These are phyloP conservation scores for Salix exigua DNA, from an alignment of 345 rosid genomes.

Conservation along the genomic window DNA sequence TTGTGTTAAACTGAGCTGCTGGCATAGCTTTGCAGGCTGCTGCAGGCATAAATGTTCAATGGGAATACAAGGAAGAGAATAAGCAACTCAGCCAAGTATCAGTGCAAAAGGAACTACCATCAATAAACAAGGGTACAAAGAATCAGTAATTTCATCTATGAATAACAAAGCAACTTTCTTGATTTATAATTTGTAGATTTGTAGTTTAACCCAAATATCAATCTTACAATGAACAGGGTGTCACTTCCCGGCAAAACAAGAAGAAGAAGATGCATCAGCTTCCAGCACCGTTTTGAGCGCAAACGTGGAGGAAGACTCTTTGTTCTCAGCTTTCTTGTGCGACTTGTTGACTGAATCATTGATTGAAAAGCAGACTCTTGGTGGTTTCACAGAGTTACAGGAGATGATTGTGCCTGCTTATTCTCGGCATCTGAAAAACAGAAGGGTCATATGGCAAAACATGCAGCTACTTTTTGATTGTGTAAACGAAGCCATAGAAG, in stretches of 20 bases:
- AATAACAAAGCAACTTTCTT: not conserved
- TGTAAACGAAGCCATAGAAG: not conserved
- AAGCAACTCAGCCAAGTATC: constrained; percentile 13
- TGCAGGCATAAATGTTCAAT: not conserved
- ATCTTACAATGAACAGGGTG: not conserved
- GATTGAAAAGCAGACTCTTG: constrained; percentile 16
- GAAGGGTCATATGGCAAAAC: constrained; percentile 15
- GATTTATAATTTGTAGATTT: not conserved
- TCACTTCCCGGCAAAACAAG: not conserved
- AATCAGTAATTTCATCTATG: not conserved
- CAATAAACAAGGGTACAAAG: constrained; percentile 12
- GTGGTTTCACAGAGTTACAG: constrained; percentile 9
- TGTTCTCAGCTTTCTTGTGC: constrained; percentile 16
- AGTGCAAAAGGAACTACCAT: constrained; percentile 5
- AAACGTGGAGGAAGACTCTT: constrained; percentile 1
- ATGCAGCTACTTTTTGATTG: constrained; percentile 12
- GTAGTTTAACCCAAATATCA: not conserved
- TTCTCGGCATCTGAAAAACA: constrained; percentile 10
- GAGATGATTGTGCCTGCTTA: constrained; percentile 5
- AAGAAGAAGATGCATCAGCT: constrained; percentile 15
- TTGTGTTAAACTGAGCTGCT: constrained; percentile 1
- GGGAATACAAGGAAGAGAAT: constrained; percentile 13
- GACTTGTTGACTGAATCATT: constrained; percentile 11
- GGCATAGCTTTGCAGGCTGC: constrained; percentile 11
- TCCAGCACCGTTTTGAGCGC: constrained; percentile 3